Base-by-base conservation (phyloP, 225 moss, liverwort and hornwort genomes). In the Ulota crispa region DNA sequence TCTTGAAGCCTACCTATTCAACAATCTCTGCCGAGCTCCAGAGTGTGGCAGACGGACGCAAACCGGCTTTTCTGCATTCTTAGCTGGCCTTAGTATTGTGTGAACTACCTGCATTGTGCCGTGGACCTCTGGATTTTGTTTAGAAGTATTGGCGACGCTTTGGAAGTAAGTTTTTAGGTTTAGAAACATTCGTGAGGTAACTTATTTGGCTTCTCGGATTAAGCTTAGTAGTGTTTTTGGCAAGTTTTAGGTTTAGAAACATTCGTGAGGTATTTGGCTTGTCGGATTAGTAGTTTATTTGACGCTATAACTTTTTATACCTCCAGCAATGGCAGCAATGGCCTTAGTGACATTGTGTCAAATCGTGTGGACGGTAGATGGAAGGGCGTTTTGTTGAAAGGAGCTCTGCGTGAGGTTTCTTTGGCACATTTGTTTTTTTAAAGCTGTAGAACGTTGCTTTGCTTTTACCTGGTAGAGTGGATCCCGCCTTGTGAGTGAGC, bases 1-100 rank as follows among this genome's bases (percentile, higher is more conserved):
- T 69, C 69, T 62, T 76, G 76, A 76, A 61, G 76, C 70, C 42
- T 76, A 70, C 60, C 70, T 76, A 61, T 77, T 82, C 70, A 52
- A 61, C 36, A 69, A 69, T 21, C 62, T 52, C 47, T 68, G 76
- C 61, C 10, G 68, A 66, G 74, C 55, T 56, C 42, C 65, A 65
- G 65, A 20, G 65, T 47, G 47, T 71, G 34, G 36, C 70, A 60
- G 78, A 41, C 27, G 55, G 19, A 24, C 62, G 60, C 4, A 30
- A 21, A 43, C 43, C 36, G 18, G 21, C 2, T 14, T 13, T 10
- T 10, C 20, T 37, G 73, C 77, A 72, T 53, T 72, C 6, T 39
- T 26, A 24, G n/a, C 28, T 42, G 27, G 11, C 7, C 63, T 9
- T 6, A 23, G 27, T 12, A 52, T 77, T 26, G 27, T 74, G 55